These are phyloP conservation scores for Cucumis sativus DNA, from an alignment of 306 rosid genomes.

Conservation along the genomic window DNA sequence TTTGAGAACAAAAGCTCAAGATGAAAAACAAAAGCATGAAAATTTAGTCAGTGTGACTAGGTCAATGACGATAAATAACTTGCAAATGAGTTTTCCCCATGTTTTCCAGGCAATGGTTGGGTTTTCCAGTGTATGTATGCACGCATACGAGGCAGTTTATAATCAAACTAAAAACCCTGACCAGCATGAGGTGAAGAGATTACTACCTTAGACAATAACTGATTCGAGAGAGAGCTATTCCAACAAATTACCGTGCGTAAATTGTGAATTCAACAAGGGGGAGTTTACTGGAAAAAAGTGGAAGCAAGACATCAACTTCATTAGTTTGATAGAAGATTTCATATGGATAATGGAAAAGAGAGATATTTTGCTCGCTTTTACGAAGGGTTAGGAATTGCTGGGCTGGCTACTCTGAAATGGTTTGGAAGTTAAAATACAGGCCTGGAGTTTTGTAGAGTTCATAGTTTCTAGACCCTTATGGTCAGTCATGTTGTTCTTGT, in stretches of 20 bases:
- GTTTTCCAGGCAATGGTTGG: conserved; percentile 92
- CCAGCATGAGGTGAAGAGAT: conserved; percentile 60
- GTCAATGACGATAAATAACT: conserved; percentile 78
- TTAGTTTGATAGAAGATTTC: background rate
- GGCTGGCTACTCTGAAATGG: background rate
- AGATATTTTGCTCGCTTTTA: background rate
- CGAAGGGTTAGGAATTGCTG: background rate
- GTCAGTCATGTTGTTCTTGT: background rate
- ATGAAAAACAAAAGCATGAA: conserved; percentile 73
- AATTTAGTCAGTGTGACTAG: conserved; percentile 63
- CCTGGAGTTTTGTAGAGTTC: background rate
- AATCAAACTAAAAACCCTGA: conserved; percentile 52
- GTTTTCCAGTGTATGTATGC: conserved; percentile 84
- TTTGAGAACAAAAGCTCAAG: conserved; percentile 60
- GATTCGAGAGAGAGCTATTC: background rate
- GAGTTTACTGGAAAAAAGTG: background rate
- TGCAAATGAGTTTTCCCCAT: conserved; percentile 94
- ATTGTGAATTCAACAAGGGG: background rate
- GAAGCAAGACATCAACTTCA: background rate
- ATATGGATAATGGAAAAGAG: background rate
- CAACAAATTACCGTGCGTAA: background rate
- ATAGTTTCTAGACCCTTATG: background rate
- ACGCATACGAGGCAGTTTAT: conserved; percentile 65
- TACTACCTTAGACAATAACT: conserved; percentile 13
- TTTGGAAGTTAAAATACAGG: background rate